These are phyloP conservation scores for Eucalyptus cloeziana DNA, from an alignment of 345 rosid species.

Conservation along the genomic window DNA sequence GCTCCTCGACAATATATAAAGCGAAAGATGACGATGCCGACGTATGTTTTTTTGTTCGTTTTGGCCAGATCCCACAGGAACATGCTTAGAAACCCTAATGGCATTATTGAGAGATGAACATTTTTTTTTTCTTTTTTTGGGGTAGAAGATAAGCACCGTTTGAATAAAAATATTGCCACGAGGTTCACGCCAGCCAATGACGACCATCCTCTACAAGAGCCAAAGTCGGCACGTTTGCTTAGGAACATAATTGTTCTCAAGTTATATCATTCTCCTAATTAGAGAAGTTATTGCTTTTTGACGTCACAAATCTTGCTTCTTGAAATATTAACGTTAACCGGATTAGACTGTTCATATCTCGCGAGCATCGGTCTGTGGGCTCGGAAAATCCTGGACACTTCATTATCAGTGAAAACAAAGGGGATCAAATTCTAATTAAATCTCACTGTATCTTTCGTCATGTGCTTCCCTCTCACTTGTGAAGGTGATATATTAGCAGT, in stretches of 20 bases:
- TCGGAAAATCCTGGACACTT: not conserved
- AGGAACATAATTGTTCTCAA: not conserved
- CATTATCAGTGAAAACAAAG: not conserved
- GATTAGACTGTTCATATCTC: not conserved
- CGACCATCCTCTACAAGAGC: not conserved
- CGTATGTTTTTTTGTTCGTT: not conserved
- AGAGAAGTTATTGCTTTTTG: not conserved
- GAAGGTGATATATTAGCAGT: not conserved
- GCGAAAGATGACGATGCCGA: not conserved
- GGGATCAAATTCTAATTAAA: not conserved
- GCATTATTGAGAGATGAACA: not conserved
- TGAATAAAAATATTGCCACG: not conserved
- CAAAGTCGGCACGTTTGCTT: not conserved
- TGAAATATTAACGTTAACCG: not conserved
- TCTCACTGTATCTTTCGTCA: not conserved
- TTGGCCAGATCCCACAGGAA: not conserved
- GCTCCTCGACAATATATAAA: too few relatives aligned
- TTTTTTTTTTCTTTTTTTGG: not conserved
- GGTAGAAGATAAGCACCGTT: not conserved
- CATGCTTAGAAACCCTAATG: not conserved
- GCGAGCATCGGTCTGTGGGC: not conserved
- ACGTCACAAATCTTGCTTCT: not conserved
- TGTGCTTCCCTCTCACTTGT: not conserved
- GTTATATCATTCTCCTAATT: not conserved
- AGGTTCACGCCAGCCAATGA: not conserved